Conservation (phyloP, 1,284 basidiomycete genomes). For the Quambalaria eucalypti region DNA sequence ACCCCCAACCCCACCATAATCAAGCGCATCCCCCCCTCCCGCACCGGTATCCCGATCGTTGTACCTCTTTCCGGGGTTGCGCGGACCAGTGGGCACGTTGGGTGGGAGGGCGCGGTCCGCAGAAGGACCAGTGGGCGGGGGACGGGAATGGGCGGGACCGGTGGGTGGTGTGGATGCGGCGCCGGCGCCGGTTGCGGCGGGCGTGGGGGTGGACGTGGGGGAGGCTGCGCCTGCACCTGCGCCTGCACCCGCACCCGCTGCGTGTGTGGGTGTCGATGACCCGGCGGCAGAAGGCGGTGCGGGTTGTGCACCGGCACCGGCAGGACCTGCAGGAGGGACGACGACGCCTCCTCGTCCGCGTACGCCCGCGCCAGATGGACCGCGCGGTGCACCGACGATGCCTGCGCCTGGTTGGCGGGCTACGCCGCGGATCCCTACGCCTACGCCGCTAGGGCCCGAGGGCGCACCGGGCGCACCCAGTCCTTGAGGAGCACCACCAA, state of each 20-base stretch:
- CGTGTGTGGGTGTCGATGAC: not conserved
- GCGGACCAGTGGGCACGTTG: constrained; percentile 29
- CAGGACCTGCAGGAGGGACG: not conserved
- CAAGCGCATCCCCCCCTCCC: constrained; percentile 33
- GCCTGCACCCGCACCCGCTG: too few species aligned
- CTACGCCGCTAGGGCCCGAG: not conserved
- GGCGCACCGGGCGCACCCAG: not conserved
- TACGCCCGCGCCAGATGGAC: not conserved
- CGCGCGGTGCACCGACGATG: not conserved
- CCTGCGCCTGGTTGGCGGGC: not conserved
- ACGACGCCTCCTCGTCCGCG: not conserved
- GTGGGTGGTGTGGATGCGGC: not conserved
- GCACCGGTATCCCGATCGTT: constrained; percentile 37
- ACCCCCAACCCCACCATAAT: constrained; percentile 24
- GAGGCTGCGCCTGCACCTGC: not conserved
- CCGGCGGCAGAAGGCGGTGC: too few species aligned
- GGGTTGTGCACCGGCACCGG: too few species aligned
- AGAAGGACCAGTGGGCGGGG: constrained; percentile 10
- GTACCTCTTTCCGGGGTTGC: constrained; percentile 31
- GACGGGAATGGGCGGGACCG: not conserved
- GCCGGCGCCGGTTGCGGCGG: too few species aligned
- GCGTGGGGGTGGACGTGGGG: not conserved
- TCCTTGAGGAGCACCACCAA: not conserved
- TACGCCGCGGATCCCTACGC: not conserved
- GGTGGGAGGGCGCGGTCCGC: constrained; percentile 16